A percentile compares a stretch with the other conserved stretches of the same genome.
These are phyloP conservation scores for Penicillium sp. DNA, from an alignment of 2,329 filamentous ascomycete genomes.

Conservation along the genomic window DNA sequence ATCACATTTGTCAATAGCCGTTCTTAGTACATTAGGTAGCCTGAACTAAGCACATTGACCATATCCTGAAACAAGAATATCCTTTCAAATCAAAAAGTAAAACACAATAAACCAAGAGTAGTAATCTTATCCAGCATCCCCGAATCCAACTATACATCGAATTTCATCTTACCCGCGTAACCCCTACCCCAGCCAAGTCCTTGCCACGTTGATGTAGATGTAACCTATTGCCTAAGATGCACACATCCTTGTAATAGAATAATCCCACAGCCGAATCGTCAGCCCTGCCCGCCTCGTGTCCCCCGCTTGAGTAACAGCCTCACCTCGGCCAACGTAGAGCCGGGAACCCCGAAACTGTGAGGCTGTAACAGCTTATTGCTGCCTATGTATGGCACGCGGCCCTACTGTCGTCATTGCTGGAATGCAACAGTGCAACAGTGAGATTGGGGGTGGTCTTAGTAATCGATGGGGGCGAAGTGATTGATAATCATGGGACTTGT, in stretches of 20 bases:
- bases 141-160: background rate
- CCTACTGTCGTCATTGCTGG: background rate
- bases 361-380: slow-evolving; percentile 8
- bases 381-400: background rate
- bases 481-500: background rate
- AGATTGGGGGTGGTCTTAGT: background rate
- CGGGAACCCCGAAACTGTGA: background rate
- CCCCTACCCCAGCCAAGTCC: background rate
- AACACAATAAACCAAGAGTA: background rate
- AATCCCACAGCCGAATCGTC: slow-evolving; percentile 2
- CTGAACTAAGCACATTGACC: slow-evolving; percentile 3
- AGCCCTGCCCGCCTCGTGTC: slow-evolving; percentile 14
- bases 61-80: background rate
- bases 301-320: background rate
- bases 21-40: slow-evolving; percentile 8
- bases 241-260: slow-evolving; percentile 2
- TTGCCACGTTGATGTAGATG: slow-evolving; percentile 10
- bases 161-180: background rate
- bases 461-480: background rate
- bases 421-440: slow-evolving; percentile 1
- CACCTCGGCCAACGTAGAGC: background rate
- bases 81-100: background rate
- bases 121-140: background rate
- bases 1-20: background rate
- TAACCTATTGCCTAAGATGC: background rate